Conservation (phyloP, 2,329 filamentous ascomycete species). For the Nakataea oryzae region DNA sequence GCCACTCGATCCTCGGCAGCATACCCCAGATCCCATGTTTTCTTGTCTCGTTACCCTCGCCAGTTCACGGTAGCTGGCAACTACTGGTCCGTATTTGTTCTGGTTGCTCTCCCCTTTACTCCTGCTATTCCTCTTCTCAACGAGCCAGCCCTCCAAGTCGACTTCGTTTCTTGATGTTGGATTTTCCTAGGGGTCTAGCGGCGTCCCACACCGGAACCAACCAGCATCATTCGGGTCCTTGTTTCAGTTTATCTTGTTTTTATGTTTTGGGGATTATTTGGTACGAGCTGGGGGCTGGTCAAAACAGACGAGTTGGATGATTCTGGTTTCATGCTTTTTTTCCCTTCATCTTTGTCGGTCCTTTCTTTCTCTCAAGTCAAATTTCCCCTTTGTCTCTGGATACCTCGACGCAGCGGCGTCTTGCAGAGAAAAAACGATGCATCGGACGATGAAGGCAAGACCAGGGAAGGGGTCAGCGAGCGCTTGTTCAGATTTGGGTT, state of each 20-base stretch:
- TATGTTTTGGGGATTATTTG: slow-evolving; percentile 3
- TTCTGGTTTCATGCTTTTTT: neutral
- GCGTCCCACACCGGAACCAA: neutral
- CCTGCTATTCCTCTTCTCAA: neutral
- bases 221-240: neutral
- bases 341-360: neutral
- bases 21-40: neutral
- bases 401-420: neutral
- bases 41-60: neutral
- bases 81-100: neutral
- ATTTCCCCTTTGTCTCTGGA: neutral
- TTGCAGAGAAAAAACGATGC: neutral
- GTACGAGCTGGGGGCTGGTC: neutral
- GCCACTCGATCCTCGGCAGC: neutral
- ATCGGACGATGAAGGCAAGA: neutral
- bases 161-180: neutral
- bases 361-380: neutral
- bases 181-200: neutral
- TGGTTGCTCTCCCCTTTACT: neutral
- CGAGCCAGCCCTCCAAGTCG: neutral
- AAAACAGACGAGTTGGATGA: neutral
- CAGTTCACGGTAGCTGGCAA: neutral
- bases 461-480: neutral
- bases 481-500: neutral
- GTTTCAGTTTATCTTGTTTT: slow-evolving; percentile 7